These are phyloP conservation scores for Ceriops tagal DNA, from an alignment of 345 rosid species.

Conservation along the genomic window DNA sequence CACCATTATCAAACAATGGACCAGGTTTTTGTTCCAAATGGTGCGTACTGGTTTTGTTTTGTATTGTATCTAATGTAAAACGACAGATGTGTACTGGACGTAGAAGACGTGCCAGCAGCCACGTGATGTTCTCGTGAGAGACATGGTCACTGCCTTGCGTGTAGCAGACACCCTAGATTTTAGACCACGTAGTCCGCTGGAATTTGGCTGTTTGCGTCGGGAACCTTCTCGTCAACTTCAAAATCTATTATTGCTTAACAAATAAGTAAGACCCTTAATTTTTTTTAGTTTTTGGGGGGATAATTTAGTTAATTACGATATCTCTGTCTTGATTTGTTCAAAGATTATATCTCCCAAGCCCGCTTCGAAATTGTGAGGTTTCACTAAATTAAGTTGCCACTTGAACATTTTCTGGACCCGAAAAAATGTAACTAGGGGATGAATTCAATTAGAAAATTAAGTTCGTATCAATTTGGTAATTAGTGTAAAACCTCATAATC, in stretches of 20 bases:
- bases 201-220: neutral
- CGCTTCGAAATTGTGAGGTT: conserved; percentile 1
- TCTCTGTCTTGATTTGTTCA: conserved; percentile 36
- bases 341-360: conserved; percentile 15
- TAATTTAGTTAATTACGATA: conserved; percentile 6
- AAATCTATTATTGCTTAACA: neutral
- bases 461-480: neutral
- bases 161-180: conserved; percentile 32
- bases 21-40: conserved; percentile 24
- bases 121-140: conserved; percentile 40
- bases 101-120: conserved; percentile 23
- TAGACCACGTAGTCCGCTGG: neutral
- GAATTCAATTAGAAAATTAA: neutral
- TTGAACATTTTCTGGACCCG: neutral
- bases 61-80: conserved; percentile 5
- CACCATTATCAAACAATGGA: conserved; percentile 16
- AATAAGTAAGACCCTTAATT: too few species aligned
- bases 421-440: neutral
- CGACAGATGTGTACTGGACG: conserved; percentile 20
- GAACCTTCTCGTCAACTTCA: conserved; percentile 1
- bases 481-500: neutral
- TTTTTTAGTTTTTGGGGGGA: neutral
- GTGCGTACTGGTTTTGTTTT: conserved; percentile 4
- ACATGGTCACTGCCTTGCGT: conserved; percentile 32
- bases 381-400: conserved; percentile 13